Base-by-base conservation (phyloP, 768 basidiomycete genomes). In the Sarcodon sp. region DNA sequence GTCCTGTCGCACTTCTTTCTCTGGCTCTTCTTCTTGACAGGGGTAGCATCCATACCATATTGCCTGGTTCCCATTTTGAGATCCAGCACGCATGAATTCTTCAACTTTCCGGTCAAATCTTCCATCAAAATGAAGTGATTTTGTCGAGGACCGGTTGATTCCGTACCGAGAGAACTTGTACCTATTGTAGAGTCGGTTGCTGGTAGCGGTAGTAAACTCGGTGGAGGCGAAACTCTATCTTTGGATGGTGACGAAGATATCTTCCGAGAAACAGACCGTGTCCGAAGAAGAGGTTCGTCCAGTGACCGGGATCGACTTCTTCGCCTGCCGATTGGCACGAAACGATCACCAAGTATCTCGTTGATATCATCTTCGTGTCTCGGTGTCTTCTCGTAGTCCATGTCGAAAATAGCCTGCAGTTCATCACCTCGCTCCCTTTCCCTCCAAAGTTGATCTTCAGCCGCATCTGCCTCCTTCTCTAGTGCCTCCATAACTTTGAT, bases 51-150 rank as follows among this genome's bases (percentile, higher is more conserved):
- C 69, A 94, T 87, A 15, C 96, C 96, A 64, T 98, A 97, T 67
- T 99, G 96, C 33, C 96, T 73, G 32, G 93, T 97, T n/a, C 96
- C 96, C 96, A 98, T 98, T 71, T 99, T 99, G 57, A 99, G 70
- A 64, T 99, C 96, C 58, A 98, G 77, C 37, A 99, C 94, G 59
- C 96, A 99, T 7, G 96, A 88, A 45, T 76, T 77, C 64, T 87
- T 93, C 59, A 96, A 64, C 33, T 86, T 71, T 21, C 96, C 96
- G 2, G 96, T 99, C 44, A 99, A 69, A 59, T 99, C 96, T 65
- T 99, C 96, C 92, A 99, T 96, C 55, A 98, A 75, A 57, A 99
- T 96, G 60, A 98, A 99, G 61, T 97, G 87, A 59, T 96, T 92
- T 64, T 96, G 93, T 10, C 94, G 80, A 6, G 90, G 80, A 43